phyloP scores from a whole-genome alignment of 495 filamentous ascomycete genomes.

The Trichocladium uniseriatum region DNA sequence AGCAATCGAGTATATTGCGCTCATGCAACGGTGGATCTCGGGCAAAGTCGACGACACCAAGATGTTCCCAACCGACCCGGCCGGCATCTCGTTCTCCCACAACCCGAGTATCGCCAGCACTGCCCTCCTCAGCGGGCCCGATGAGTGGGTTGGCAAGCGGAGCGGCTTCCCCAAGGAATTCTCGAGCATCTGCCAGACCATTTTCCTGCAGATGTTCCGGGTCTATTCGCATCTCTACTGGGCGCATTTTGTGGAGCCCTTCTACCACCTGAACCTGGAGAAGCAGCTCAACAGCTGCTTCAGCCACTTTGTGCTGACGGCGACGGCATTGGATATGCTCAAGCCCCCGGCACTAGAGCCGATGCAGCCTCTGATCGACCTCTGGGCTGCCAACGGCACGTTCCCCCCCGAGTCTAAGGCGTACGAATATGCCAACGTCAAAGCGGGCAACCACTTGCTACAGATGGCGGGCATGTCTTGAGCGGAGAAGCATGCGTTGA shows the following conservation, averaged over 20 bases:
- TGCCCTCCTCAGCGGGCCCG: conserved; percentile 50
- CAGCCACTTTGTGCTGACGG: conserved; percentile 84
- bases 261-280: conserved; percentile 73
- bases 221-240: conserved; percentile 90
- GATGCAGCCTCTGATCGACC: conserved; percentile 84
- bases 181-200: conserved; percentile 75
- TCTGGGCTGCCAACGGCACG: conserved; percentile 77
- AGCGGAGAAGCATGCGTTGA: neutral
- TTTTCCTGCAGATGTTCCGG: conserved; percentile 95
- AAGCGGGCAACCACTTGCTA: conserved; percentile 34
- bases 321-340: conserved; percentile 73
- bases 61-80: conserved; percentile 73
- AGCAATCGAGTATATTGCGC: conserved; percentile 76
- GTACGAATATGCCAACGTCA: conserved; percentile 47
- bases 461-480: conserved; percentile 34
- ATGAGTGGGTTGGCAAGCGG: conserved; percentile 73
- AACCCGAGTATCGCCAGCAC: conserved; percentile 49
- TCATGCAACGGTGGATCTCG: conserved; percentile 89
- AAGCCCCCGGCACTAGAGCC: conserved; percentile 80
- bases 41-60: conserved; percentile 80
- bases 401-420: conserved; percentile 63
- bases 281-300: conserved; percentile 93
- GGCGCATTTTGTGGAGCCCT: conserved; percentile 70
- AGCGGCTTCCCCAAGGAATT: conserved; percentile 84
- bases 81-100: conserved; percentile 47